Percentiles rank a stretch among this genome's conserved stretches.
Conservation (phyloP, 2,329 filamentous ascomycete species). For the Claviceps sp. region DNA sequence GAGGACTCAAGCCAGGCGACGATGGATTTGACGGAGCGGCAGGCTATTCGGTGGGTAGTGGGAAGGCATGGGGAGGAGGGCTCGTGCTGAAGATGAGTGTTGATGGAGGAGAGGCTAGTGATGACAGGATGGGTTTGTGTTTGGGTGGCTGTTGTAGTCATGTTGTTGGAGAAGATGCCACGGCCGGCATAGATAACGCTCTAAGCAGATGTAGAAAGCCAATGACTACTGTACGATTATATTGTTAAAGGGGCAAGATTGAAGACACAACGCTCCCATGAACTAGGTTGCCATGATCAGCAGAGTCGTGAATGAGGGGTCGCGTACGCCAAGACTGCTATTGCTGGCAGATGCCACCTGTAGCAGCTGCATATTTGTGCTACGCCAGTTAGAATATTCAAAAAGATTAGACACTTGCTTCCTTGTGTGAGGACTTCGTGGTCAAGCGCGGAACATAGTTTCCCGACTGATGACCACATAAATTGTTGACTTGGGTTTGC, state of each 20-base stretch:
- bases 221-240: not conserved
- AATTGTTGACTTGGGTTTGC: not conserved
- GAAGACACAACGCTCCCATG: not conserved
- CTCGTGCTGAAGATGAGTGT: conserved; percentile 9
- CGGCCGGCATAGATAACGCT: not conserved
- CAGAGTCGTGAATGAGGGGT: not conserved
- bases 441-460: conserved; percentile 2
- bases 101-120: conserved; percentile 18
- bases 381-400: not conserved
- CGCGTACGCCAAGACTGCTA: not conserved
- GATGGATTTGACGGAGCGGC: conserved; percentile 18
- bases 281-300: not conserved
- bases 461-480: not conserved
- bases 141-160: conserved; percentile 9
- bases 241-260: not conserved
- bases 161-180: not conserved
- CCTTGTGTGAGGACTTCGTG: not conserved
- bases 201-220: not conserved
- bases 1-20: conserved; percentile 19
- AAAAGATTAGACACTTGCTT: not conserved
- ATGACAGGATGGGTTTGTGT: conserved; percentile 10
- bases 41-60: not conserved
- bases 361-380: not conserved
- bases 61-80: not conserved
- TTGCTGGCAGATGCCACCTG: not conserved